A percentile compares a stretch with the other conserved stretches of the same genome.
These are phyloP conservation scores for Mycena metata DNA, from an alignment of 768 basidiomycete species.

Conservation along the genomic window DNA sequence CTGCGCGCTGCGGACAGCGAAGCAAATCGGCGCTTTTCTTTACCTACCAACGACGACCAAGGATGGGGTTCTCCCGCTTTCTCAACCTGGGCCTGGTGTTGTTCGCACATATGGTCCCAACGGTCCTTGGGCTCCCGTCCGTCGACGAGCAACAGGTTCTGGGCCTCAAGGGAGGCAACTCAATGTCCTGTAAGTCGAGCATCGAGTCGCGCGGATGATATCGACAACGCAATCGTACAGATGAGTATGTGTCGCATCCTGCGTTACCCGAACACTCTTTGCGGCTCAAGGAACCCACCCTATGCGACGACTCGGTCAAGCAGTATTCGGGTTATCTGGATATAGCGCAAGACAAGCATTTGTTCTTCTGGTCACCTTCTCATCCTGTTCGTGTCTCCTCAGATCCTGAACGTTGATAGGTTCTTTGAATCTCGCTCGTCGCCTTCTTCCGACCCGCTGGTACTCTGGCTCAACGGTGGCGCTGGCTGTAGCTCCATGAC, in stretches of 20 bases:
- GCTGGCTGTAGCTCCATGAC: conserved; percentile 79
- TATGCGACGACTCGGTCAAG: conserved; percentile 86
- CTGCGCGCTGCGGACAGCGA: no score
- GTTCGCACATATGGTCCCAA: no score
- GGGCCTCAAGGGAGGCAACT: no score
- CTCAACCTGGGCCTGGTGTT: no score
- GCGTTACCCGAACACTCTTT: conserved; percentile 62
- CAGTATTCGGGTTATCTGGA: conserved; percentile 90
- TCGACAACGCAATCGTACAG: neutral
- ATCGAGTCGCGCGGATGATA: no score
- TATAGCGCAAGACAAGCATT: conserved; percentile 80
- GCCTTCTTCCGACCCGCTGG: conserved; percentile 83
- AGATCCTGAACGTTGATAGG: conserved; percentile 55
- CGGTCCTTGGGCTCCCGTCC: no score
- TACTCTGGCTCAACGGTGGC: conserved; percentile 91
- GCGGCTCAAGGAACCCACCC: conserved; percentile 71
- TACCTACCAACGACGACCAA: no score
- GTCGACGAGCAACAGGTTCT: no score
- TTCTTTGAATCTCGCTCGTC: conserved; percentile 88
- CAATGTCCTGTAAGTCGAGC: no score
- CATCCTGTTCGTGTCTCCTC: neutral
- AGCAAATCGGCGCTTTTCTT: no score
- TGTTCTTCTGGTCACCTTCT: conserved; percentile 83
- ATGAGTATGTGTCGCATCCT: conserved; percentile 4
- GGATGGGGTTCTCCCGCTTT: no score